A percentile compares a stretch with the other conserved stretches of the same genome.
phyloP scores from a whole-genome alignment of 169 alveolate species.

The Plasmodium falciparum region DNA sequence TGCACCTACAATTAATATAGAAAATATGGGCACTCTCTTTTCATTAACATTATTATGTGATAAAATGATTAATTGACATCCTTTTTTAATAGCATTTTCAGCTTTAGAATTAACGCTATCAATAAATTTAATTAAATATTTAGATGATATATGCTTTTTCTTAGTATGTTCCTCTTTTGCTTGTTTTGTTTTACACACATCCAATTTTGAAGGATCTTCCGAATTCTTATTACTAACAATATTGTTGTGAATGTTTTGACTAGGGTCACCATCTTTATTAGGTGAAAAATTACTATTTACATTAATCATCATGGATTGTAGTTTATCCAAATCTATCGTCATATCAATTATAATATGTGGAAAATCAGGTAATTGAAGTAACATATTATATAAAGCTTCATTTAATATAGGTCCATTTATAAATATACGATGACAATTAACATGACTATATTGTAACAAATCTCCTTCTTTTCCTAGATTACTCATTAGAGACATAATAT shows the following conservation, averaged over 20 bases:
- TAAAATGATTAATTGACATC: slow-evolving; percentile 50
- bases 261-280: slow-evolving; percentile 5
- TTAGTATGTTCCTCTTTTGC: slow-evolving; percentile 16
- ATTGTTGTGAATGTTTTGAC: slow-evolving; percentile 24
- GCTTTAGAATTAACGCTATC: slow-evolving; percentile 68
- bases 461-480: slow-evolving; percentile 84
- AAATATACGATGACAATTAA: slow-evolving; percentile 69
- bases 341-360: slow-evolving; percentile 67
- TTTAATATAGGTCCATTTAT: slow-evolving; percentile 75
- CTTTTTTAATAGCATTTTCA: slow-evolving; percentile 56
- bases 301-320: slow-evolving; percentile 38
- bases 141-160: slow-evolving; percentile 32
- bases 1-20: slow-evolving; percentile 76
- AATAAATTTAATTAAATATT: slow-evolving; percentile 62
- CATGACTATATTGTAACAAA: slow-evolving; percentile 43
- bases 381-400: slow-evolving; percentile 60
- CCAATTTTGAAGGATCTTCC: slow-evolving; percentile 22
- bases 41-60: slow-evolving; percentile 62
- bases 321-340: slow-evolving; percentile 38
- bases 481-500: slow-evolving; percentile 83
- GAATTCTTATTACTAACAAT: background rate
- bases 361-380: slow-evolving; percentile 66
- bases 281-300: too few relatives aligned
- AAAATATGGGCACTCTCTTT: slow-evolving; percentile 62
- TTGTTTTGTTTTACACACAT: slow-evolving; percentile 13